Evolutionary conservation across 768 basidiomycete genomes (phyloP).

Genomic region (Phaffia tasmanica): DNA sequence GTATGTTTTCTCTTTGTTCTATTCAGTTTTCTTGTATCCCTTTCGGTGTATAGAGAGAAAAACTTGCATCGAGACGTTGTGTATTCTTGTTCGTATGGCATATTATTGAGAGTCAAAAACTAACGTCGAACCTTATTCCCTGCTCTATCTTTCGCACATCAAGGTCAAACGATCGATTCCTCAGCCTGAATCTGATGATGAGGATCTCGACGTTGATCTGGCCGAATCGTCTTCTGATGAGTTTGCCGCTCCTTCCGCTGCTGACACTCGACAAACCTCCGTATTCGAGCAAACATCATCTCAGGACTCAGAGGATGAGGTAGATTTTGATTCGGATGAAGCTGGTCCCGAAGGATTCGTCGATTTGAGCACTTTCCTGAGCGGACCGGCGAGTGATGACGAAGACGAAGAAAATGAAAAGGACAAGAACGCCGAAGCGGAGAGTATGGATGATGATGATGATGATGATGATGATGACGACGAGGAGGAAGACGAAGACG

Average conservation of each 20-base stretch:
- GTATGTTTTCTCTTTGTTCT: constrained; percentile 1
- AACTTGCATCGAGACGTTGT: not conserved
- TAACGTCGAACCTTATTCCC: constrained; percentile 29
- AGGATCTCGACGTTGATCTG: constrained; percentile 21
- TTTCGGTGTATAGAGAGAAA: constrained; percentile 4
- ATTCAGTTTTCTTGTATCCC: not conserved
- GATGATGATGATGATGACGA: constrained; percentile 28
- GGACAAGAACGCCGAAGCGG: constrained; percentile 26
- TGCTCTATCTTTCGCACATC: constrained; percentile 7
- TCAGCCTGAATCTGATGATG: constrained; percentile 12
- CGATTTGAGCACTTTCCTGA: constrained; percentile 23
- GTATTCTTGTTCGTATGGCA: constrained; percentile 11
- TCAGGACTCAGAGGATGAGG: constrained; percentile 26
- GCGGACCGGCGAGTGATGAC: constrained; percentile 15
- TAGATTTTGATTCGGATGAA: constrained; percentile 40
- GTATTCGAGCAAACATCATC: constrained; percentile 27
- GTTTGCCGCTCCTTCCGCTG: constrained; percentile 23
- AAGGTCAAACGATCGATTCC: not conserved
- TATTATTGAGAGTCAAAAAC: too few relatives aligned
- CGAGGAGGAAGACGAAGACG: constrained; percentile 41
- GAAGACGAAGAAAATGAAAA: constrained; percentile 20
- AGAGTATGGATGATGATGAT: constrained; percentile 14
- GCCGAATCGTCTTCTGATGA: constrained; percentile 27
- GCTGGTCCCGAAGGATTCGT: constrained; percentile 35
- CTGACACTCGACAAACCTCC: constrained; percentile 19